A percentile compares a stretch with the other conserved stretches of the same genome.
phyloP scores from a whole-genome alignment of 768 basidiomycete species.

The Coprinopsis strossmayeri region DNA sequence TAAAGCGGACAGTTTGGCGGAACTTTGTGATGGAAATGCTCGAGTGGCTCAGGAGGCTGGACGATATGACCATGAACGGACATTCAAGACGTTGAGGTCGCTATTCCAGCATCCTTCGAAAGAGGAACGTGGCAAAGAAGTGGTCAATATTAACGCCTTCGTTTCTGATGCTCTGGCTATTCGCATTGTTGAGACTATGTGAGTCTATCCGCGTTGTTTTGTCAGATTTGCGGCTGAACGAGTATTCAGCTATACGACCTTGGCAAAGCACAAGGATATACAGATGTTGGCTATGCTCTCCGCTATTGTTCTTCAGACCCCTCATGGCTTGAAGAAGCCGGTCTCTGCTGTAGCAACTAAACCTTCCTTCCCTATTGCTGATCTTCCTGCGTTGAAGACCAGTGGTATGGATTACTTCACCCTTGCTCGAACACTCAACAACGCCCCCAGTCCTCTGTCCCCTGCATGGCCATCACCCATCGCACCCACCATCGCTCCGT shows the following conservation, averaged over 20 bases:
- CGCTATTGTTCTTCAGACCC: conserved; percentile 54
- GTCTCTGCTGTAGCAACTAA: conserved; percentile 3
- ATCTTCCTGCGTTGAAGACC: conserved; percentile 11
- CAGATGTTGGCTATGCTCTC: conserved; percentile 81
- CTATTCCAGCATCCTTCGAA: conserved; percentile 31
- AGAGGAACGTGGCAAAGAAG: conserved; percentile 10
- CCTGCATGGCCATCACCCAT: conserved; percentile 47
- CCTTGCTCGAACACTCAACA: conserved; percentile 29
- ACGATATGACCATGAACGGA: conserved; percentile 64
- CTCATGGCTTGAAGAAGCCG: conserved; percentile 16
- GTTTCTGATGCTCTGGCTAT: conserved; percentile 27
- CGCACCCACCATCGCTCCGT: conserved; percentile 29
- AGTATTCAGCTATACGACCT: conserved; percentile 31
- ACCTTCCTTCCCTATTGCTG: not conserved
- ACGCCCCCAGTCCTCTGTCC: conserved; percentile 34
- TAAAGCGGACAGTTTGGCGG: conserved; percentile 27
- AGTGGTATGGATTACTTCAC: conserved; percentile 56
- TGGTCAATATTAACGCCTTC: conserved; percentile 11
- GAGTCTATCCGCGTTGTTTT: conserved; percentile 18
- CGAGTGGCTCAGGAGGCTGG: conserved; percentile 49
- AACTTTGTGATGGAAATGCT: conserved; percentile 56
- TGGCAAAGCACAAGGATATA: conserved; percentile 51
- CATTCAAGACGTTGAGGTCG: conserved; percentile 51
- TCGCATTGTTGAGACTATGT: conserved; percentile 43
- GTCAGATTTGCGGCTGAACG: not conserved